Conservation (phyloP, 108 stramenopile species). For the Skeletonema potamos region DNA sequence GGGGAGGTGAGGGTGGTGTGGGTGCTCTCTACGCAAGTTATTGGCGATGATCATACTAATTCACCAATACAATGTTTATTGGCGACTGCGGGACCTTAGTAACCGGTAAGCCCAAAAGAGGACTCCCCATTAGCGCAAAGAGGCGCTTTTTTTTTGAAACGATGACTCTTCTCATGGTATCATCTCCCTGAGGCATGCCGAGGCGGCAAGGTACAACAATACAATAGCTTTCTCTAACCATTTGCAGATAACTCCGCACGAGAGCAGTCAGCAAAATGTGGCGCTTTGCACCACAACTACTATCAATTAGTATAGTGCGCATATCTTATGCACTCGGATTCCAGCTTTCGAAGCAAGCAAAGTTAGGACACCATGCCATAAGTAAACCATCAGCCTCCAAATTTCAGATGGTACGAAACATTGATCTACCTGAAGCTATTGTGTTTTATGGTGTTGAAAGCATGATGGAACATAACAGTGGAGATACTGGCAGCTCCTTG, state of each 20-base stretch:
- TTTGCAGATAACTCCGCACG: too few species aligned
- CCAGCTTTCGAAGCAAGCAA: background rate
- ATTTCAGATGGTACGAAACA: conserved; percentile 71
- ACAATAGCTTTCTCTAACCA: too few species aligned
- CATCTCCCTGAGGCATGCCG: too few species aligned
- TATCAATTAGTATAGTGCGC: background rate
- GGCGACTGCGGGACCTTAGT: background rate
- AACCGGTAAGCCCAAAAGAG: background rate
- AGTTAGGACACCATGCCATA: background rate
- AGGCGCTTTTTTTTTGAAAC: too few species aligned
- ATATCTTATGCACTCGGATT: background rate
- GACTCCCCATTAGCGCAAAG: background rate
- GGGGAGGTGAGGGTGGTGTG: background rate
- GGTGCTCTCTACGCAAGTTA: background rate
- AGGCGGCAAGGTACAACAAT: too few species aligned
- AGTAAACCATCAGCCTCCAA: background rate
- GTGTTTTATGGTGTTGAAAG: conserved; percentile 69
- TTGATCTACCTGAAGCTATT: conserved; percentile 74
- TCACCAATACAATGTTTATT: background rate
- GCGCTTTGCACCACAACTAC: background rate
- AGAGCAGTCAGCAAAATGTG: too few species aligned
- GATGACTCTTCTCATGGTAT: too few species aligned
- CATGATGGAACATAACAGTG: conserved; percentile 26
- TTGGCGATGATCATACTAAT: background rate
- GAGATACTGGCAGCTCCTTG: background rate